Evolutionary conservation across 1,284 basidiomycete species (phyloP).

Genomic region (Phlebopus sp.): DNA sequence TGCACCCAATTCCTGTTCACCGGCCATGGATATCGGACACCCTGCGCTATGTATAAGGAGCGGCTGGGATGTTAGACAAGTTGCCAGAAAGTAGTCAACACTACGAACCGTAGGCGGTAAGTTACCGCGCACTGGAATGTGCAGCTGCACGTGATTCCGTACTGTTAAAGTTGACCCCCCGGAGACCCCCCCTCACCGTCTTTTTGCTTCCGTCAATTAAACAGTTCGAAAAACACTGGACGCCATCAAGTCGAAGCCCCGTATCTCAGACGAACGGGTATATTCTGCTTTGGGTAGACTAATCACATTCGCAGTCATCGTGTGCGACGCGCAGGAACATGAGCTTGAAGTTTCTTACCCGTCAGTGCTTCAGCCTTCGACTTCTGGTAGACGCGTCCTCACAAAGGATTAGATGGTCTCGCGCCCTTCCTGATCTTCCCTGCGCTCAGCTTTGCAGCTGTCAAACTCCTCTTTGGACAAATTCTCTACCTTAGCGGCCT

Average conservation of each 20-base stretch:
- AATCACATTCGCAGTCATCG: no score
- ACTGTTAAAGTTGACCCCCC: no score
- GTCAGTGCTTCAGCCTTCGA: not conserved
- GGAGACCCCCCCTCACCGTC: no score
- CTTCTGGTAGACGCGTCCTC: constrained; percentile 1
- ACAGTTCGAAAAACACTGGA: no score
- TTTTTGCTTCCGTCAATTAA: no score
- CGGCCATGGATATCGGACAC: constrained; percentile 13
- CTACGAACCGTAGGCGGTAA: no score
- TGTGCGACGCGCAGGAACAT: not conserved
- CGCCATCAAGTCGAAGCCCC: no score
- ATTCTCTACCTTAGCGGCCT: constrained; percentile 17
- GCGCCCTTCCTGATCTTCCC: constrained; percentile 19
- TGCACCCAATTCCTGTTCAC: constrained; percentile 8
- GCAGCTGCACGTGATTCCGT: no score
- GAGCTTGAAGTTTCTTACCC: constrained; percentile 2
- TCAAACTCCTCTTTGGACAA: constrained; percentile 14
- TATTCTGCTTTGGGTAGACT: no score
- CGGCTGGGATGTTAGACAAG: not conserved
- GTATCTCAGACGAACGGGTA: no score
- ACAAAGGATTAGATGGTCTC: not conserved
- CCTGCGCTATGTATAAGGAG: constrained; percentile 2
- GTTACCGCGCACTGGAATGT: no score
- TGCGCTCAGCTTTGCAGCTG: constrained; percentile 10
- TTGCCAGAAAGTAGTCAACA: not conserved